phyloP scores from a whole-genome alignment of 2,329 filamentous ascomycete genomes.

The Ilyonectria robusta region DNA sequence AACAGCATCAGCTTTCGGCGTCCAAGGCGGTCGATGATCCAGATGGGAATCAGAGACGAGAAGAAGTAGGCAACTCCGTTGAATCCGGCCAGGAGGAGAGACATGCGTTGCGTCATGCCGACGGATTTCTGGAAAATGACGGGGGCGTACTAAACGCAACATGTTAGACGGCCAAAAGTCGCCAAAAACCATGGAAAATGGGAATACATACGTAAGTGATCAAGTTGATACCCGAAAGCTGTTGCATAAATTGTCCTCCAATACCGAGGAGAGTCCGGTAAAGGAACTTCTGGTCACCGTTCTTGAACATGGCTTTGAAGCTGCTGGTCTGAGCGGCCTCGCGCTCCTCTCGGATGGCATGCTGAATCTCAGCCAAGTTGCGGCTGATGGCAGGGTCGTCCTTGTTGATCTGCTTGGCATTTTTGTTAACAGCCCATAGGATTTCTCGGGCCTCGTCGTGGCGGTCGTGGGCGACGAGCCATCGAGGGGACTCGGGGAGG shows the following conservation, averaged over 20 bases:
- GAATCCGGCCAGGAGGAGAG: conserved; percentile 68
- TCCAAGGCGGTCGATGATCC: conserved; percentile 60
- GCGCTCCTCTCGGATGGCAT: conserved; percentile 57
- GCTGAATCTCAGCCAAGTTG: conserved; percentile 55
- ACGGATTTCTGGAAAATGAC: conserved; percentile 62
- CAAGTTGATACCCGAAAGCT: conserved; percentile 53
- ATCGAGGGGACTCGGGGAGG: conserved; percentile 62
- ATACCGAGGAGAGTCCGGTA: conserved; percentile 58
- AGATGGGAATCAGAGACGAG: conserved; percentile 51
- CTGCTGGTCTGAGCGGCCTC: conserved; percentile 52
- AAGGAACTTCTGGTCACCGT: conserved; percentile 58
- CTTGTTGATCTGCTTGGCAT: conserved; percentile 45
- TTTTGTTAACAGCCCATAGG: conserved; percentile 49
- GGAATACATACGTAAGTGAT: conserved; percentile 48
- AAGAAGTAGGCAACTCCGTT: conserved; percentile 58
- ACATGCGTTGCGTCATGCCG: conserved; percentile 58
- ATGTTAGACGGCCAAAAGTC: conserved; percentile 12
- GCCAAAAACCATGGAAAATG: background rate
- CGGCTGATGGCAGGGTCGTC: conserved; percentile 46
- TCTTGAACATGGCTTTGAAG: conserved; percentile 56
- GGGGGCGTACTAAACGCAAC: conserved; percentile 51
- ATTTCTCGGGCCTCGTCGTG: conserved; percentile 59
- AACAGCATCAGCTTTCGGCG: conserved; percentile 73
- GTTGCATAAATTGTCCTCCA: conserved; percentile 62
- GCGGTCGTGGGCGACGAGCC: conserved; percentile 56